Evolutionary conservation across 805 yeast species (phyloP).

Genomic region (Ogataea philodendri): DNA sequence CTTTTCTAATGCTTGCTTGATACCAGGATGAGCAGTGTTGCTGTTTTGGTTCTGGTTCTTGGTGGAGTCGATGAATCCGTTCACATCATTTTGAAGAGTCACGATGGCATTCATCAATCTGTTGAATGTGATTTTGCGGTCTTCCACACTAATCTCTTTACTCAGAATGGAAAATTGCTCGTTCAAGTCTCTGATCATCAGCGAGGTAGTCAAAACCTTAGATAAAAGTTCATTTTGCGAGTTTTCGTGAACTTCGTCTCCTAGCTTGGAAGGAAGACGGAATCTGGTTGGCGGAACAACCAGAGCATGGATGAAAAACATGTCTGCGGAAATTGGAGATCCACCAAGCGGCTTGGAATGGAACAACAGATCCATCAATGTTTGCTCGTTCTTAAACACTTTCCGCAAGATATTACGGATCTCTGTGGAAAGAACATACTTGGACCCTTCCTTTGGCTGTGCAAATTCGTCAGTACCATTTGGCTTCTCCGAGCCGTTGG

Average conservation of each 20-base stretch:
- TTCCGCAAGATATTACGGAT: constrained; percentile 73
- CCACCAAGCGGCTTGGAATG: constrained; percentile 68
- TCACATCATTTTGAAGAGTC: constrained; percentile 90
- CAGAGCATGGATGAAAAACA: constrained; percentile 84
- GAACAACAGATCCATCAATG: constrained; percentile 68
- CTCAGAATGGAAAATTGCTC: constrained; percentile 71
- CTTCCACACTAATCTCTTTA: constrained; percentile 62
- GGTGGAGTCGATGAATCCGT: constrained; percentile 87
- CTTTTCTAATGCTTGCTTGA: constrained; percentile 96
- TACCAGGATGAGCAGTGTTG: constrained; percentile 84
- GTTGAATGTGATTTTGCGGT: constrained; percentile 74
- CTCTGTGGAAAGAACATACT: constrained; percentile 86
- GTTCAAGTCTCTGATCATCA: constrained; percentile 83
- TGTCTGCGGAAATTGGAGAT: constrained; percentile 59
- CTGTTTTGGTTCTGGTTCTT: constrained; percentile 75
- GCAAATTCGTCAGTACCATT: constrained; percentile 39
- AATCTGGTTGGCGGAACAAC: constrained; percentile 97
- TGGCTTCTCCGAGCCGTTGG: constrained; percentile 24
- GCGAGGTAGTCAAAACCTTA: constrained; percentile 73
- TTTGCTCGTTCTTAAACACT: constrained; percentile 73
- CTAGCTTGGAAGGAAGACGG: constrained; percentile 93
- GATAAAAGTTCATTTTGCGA: constrained; percentile 86
- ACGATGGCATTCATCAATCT: constrained; percentile 95
- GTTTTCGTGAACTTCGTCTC: constrained; percentile 95
- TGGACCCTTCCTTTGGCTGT: constrained; percentile 68